phyloP scores from a whole-genome alignment of 345 rosid species.

The Geranium brycei region DNA sequence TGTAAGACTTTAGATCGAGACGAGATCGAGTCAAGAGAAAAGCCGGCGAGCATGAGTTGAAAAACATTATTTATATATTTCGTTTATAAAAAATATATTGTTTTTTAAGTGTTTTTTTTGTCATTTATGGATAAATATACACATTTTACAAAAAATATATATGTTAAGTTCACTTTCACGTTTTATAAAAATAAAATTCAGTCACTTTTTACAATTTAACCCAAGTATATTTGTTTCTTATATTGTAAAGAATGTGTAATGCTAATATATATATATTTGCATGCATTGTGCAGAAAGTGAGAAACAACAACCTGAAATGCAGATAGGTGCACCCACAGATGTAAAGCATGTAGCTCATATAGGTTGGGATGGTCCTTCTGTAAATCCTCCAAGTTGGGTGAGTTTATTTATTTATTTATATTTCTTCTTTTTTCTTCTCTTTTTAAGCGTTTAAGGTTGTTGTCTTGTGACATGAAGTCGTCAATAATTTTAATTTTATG shows the following conservation, averaged over 20 bases:
- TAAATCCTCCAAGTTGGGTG: constrained; percentile 61
- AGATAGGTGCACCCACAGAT: constrained; percentile 75
- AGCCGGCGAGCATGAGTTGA: too few species aligned
- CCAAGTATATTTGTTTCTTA: background rate
- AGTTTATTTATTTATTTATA: background rate
- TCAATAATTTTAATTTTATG: too few species aligned
- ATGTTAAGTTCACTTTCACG: too few species aligned
- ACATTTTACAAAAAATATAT: too few species aligned
- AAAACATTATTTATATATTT: too few species aligned
- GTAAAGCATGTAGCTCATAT: constrained; percentile 84
- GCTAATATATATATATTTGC: background rate
- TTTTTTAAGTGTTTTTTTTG: too few species aligned
- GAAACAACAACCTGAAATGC: constrained; percentile 41
- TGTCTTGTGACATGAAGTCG: background rate
- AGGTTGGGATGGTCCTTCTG: constrained; percentile 58
- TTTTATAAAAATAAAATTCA: too few species aligned
- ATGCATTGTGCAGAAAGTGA: constrained; percentile 30
- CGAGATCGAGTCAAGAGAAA: too few species aligned
- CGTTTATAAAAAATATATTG: too few species aligned
- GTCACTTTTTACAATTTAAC: background rate
- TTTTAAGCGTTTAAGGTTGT: background rate
- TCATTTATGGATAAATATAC: too few species aligned
- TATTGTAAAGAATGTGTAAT: background rate
- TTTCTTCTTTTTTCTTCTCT: background rate
- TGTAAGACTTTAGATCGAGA: too few species aligned